Evolutionary conservation across 2,329 filamentous ascomycete species (phyloP).

Genomic region (Colletotrichum noveboracense): DNA sequence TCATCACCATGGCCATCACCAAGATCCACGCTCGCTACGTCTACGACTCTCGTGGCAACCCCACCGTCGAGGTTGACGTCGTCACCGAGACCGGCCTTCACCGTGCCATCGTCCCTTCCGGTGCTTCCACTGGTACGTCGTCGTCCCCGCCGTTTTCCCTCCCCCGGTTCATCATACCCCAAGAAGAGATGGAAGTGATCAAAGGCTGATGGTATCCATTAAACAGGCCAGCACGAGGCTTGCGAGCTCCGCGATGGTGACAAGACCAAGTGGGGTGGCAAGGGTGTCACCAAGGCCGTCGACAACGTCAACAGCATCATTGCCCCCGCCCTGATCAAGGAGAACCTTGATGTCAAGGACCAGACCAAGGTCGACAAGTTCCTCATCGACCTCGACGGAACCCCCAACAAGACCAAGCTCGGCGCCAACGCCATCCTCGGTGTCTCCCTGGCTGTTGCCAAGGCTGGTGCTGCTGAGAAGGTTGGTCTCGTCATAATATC

Average conservation of each 20-base stretch:
- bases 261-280: constrained; percentile 84
- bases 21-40: constrained; percentile 93
- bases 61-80: constrained; percentile 95
- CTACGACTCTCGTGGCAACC: constrained; percentile 98
- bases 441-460: constrained; percentile 83
- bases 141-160: not conserved
- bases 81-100: constrained; percentile 92
- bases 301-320: constrained; percentile 85
- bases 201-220: constrained; percentile 26
- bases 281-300: constrained; percentile 87
- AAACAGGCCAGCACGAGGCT: constrained; percentile 83
- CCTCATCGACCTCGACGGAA: constrained; percentile 84
- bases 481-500: constrained; percentile 35
- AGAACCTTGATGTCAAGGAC: constrained; percentile 84
- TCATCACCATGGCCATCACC: constrained; percentile 80
- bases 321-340: constrained; percentile 81
- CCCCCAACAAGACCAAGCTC: constrained; percentile 84
- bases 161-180: not conserved
- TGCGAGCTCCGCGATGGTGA: constrained; percentile 91
- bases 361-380: constrained; percentile 84
- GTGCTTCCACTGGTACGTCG: constrained; percentile 83
- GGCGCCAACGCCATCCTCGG: constrained; percentile 90
- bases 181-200: constrained; percentile 27
- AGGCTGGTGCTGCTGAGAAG: constrained; percentile 90
- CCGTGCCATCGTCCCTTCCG: constrained; percentile 92